Conservation (phyloP, 805 yeast genomes). For the Yarrowia divulgata region DNA sequence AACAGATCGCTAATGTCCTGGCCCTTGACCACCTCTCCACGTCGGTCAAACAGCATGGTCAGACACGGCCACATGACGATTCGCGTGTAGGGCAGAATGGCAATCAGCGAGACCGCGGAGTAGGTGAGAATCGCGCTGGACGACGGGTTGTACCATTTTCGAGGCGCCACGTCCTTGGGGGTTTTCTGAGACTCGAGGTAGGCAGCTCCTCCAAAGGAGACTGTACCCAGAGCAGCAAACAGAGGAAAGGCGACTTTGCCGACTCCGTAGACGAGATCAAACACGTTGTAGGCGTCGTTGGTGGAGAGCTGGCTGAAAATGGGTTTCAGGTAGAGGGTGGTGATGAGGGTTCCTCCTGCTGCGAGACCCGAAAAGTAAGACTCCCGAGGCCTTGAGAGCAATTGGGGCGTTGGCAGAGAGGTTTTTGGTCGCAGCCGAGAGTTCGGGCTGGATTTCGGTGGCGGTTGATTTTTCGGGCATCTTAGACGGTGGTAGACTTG, state of each 20-base stretch:
- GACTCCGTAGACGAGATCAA: constrained; percentile 26
- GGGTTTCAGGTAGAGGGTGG: constrained; percentile 7
- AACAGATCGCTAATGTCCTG: constrained; percentile 15
- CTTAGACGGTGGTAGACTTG: not conserved
- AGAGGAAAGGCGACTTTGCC: constrained; percentile 20
- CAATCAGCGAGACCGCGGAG: constrained; percentile 12
- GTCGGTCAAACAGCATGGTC: constrained; percentile 8
- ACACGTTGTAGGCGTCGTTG: constrained; percentile 18
- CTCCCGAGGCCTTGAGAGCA: constrained; percentile 15
- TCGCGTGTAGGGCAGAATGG: constrained; percentile 19
- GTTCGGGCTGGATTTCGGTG: not conserved
- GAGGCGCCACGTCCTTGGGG: not conserved
- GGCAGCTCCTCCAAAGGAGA: not conserved
- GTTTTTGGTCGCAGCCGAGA: not conserved
- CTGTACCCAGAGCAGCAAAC: not conserved
- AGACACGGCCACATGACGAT: constrained; percentile 20
- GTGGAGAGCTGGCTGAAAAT: constrained; percentile 2
- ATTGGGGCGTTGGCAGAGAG: not conserved
- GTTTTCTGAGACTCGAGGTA: constrained; percentile 6
- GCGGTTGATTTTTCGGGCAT: constrained; percentile 6
- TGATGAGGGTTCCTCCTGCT: constrained; percentile 32
- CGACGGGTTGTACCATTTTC: constrained; percentile 26
- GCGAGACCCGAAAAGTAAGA: constrained; percentile 31
- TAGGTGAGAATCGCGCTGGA: constrained; percentile 4
- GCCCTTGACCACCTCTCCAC: constrained; percentile 9